phyloP scores from a whole-genome alignment of 495 filamentous ascomycete genomes.

The Gamarada debralockiae region DNA sequence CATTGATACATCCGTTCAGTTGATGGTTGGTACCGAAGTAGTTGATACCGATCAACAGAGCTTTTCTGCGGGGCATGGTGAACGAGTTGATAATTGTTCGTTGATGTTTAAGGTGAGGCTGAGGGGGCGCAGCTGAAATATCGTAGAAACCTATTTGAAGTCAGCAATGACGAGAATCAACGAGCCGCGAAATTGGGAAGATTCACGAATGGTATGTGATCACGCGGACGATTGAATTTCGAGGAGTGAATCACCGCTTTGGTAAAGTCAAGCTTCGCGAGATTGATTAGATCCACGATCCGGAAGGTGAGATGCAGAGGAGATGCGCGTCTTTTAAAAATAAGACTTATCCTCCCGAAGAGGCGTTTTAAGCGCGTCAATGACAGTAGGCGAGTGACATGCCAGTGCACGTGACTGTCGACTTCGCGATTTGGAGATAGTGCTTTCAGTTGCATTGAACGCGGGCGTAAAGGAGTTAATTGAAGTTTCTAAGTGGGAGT shows the following conservation, averaged over 20 bases:
- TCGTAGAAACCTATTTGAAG: not conserved
- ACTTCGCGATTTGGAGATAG: not conserved
- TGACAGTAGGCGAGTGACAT: conserved; percentile 6
- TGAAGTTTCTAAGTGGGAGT: too few relatives aligned
- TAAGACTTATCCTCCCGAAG: not conserved
- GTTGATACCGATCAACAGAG: conserved; percentile 60
- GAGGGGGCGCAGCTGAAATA: not conserved
- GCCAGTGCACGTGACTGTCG: conserved; percentile 6
- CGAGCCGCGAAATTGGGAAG: too few relatives aligned
- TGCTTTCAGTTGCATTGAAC: too few relatives aligned
- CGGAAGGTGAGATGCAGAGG: too few relatives aligned
- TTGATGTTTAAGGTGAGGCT: not conserved
- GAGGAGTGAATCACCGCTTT: too few relatives aligned
- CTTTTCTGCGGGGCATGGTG: conserved; percentile 43
- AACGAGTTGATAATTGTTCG: not conserved
- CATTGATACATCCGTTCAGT: conserved; percentile 54
- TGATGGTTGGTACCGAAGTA: conserved; percentile 49
- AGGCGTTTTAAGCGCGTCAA: not conserved
- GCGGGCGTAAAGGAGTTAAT: too few relatives aligned
- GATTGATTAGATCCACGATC: too few relatives aligned
- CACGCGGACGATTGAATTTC: too few relatives aligned
- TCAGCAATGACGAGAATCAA: too few relatives aligned
- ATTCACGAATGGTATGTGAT: too few relatives aligned
- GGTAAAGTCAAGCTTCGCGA: too few relatives aligned
- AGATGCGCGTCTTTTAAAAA: too few relatives aligned